Percentiles rank a stretch among this genome's conserved stretches.
Conservation (phyloP, 805 yeast genomes). For the Candida hungchunana region DNA sequence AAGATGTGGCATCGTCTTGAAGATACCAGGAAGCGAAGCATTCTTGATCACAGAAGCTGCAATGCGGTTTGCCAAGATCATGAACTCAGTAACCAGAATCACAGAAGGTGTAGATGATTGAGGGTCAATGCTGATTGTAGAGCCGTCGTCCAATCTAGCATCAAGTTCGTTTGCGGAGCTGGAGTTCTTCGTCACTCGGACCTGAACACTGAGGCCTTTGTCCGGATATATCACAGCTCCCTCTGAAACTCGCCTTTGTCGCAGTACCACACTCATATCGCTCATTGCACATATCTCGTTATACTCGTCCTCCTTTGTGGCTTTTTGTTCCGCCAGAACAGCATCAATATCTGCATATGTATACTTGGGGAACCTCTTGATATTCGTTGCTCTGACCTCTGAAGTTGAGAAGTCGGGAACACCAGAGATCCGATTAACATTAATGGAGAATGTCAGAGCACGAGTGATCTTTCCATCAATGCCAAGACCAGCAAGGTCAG, state of each 20-base stretch:
- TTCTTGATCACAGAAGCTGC: conserved; percentile 44
- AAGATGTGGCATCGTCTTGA: conserved; percentile 27
- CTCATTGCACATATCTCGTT: conserved; percentile 35
- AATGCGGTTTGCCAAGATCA: conserved; percentile 74
- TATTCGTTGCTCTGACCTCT: conserved; percentile 36
- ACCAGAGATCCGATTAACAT: conserved; percentile 26
- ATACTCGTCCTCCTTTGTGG: conserved; percentile 2
- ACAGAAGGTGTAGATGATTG: conserved; percentile 44
- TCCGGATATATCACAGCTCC: conserved; percentile 41
- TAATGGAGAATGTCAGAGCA: conserved; percentile 42
- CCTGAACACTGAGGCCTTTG: conserved; percentile 25
- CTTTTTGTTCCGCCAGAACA: conserved; percentile 31
- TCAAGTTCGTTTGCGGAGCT: conserved; percentile 3
- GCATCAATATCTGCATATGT: conserved; percentile 64
- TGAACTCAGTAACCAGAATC: conserved; percentile 71
- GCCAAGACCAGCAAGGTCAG: conserved; percentile 50
- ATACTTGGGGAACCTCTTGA: conserved; percentile 44
- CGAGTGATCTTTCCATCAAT: conserved; percentile 38
- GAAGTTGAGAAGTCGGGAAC: conserved; percentile 24
- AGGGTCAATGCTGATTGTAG: conserved; percentile 19
- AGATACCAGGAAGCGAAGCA: conserved; percentile 50
- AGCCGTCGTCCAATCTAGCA: conserved; percentile 9
- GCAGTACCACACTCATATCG: conserved; percentile 29
- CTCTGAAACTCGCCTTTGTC: conserved; percentile 27
- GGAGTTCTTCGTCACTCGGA: conserved; percentile 8